Percentiles rank a stretch among this genome's conserved stretches.
These are phyloP conservation scores for Saccharomyces pastorianus DNA, from an alignment of 1,139 yeast species.

Conservation along the genomic window DNA sequence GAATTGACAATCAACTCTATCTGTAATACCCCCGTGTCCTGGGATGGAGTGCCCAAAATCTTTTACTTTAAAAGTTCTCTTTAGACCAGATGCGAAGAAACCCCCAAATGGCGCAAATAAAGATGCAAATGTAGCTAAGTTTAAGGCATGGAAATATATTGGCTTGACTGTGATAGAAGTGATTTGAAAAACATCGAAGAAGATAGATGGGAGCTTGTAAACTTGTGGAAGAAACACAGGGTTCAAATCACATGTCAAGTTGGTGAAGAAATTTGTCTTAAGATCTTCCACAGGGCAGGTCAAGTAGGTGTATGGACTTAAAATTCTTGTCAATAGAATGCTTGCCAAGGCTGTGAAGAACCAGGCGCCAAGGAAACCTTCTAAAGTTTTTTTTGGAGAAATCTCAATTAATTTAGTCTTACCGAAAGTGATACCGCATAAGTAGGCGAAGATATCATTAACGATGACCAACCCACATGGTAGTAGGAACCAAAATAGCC, in stretches of 20 bases:
- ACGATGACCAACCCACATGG: slow-evolving; percentile 90
- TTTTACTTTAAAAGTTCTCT: slow-evolving; percentile 92
- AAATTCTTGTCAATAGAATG: slow-evolving; percentile 51
- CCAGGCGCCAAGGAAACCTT: slow-evolving; percentile 98
- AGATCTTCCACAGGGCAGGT: slow-evolving; percentile 79
- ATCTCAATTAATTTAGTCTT: slow-evolving; percentile 84
- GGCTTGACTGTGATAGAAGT: slow-evolving; percentile 67
- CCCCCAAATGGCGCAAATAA: slow-evolving; percentile 98
- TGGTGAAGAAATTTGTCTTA: slow-evolving; percentile 49
- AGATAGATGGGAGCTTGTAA: slow-evolving; percentile 63
- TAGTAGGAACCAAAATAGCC: slow-evolving; percentile 87
- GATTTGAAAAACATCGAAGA: slow-evolving; percentile 42
- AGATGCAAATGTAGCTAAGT: slow-evolving; percentile 90
- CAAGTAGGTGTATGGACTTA: slow-evolving; percentile 63
- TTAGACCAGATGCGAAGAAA: slow-evolving; percentile 91
- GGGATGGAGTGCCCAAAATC: slow-evolving; percentile 91
- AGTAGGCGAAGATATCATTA: slow-evolving; percentile 91
- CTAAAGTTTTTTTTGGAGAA: slow-evolving; percentile 95
- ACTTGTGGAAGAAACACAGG: slow-evolving; percentile 80
- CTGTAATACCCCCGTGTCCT: slow-evolving; percentile 98
- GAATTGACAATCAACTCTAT: slow-evolving; percentile 95
- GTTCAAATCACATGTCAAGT: slow-evolving; percentile 71
- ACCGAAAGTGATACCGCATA: slow-evolving; percentile 96
- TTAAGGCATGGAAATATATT: slow-evolving; percentile 77
- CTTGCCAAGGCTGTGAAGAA: slow-evolving; percentile 78